Base-by-base conservation (phyloP, 2,329 filamentous ascomycete species). In the Podosphaera fusca region DNA sequence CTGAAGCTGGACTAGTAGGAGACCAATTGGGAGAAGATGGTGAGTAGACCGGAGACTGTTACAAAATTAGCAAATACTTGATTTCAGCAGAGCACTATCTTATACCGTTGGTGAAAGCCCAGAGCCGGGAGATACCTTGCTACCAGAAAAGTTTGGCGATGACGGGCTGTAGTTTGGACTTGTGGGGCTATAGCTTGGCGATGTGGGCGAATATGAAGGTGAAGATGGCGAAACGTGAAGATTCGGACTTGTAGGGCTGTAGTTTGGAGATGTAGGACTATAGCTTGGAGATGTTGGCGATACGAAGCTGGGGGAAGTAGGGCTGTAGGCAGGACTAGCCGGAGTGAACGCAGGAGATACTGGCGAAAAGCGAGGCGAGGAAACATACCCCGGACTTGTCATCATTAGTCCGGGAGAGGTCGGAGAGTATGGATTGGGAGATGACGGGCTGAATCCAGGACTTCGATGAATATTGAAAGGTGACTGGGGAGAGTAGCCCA, bases 401-500 rank as follows among this genome's bases (percentile, higher is more conserved):
- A 59, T 60, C 57, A 75, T 73, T 69, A 78, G 70, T 69, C 75
- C 74, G 5, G 79, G 79, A 57, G 78, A 81, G 9, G 77, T 80
- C 6, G 70, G 69, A 47, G 65, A 60, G 69, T 68, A 68, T 7
- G 63, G 64, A 36, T 56, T 56, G 4, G 45, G 55, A 47, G 55
- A 50, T 36, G 46, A 51, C 7, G 56, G 56, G n/a, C 56, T 57
- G 29, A 53, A 57, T 7, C 50, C 47, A 56, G 66, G 66, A 54
- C 63, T 65, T 29, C 62, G 62, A 40, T 65, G 65, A 21, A 64
- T 64, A 51, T 60, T 64, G 60, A 73, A 61, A 62, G 85, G 77
- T 68, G 84, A 85, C 29, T 79, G 81, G 30, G 82, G 81, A 40
- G 79, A 82, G 70, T 86, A 87, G 63, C 76, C 80, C 57, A 81